These are phyloP conservation scores for Leishmania amazonensis DNA, from an alignment of 208 protist genomes.

Conservation along the genomic window DNA sequence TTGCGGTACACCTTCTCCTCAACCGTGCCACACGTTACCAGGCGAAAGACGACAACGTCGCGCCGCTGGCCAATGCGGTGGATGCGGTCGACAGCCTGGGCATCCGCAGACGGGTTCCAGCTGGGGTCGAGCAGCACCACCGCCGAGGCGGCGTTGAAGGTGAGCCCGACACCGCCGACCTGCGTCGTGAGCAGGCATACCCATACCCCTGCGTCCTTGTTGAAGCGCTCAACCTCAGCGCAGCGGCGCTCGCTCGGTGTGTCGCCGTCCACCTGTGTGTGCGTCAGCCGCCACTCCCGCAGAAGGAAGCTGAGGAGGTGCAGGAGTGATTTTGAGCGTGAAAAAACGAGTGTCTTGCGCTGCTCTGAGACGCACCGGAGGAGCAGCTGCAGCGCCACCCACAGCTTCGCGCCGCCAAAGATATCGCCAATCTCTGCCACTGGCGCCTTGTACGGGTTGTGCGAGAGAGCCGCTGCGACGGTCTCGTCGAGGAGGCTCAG, in stretches of 20 bases:
- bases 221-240: constrained; percentile 85
- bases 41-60: constrained; percentile 95
- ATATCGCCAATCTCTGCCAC: constrained; percentile 59
- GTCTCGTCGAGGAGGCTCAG: constrained; percentile 57
- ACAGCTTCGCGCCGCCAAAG: constrained; percentile 64
- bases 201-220: constrained; percentile 45
- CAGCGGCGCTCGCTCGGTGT: constrained; percentile 44
- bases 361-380: constrained; percentile 35
- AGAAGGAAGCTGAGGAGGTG: constrained; percentile 54
- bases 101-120: constrained; percentile 97
- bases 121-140: constrained; percentile 97
- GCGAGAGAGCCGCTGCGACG: constrained; percentile 44
- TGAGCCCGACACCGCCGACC: constrained; percentile 98
- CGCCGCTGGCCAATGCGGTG: constrained; percentile 97
- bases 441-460: constrained; percentile 26
- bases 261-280: constrained; percentile 75
- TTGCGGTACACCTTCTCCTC: constrained; percentile 99
- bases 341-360: constrained; percentile 81
- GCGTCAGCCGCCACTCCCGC: constrained; percentile 37
- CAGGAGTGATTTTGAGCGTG: constrained; percentile 73
- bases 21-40: constrained; percentile 96
- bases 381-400: constrained; percentile 57
- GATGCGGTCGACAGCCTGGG: constrained; percentile 97
- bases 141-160: constrained; percentile 93
- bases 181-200: constrained; percentile 97